Percentiles rank a stretch among this genome's conserved stretches.
Conservation (phyloP, 371 early-diverging fungal species). For the Nematocida parisii region DNA sequence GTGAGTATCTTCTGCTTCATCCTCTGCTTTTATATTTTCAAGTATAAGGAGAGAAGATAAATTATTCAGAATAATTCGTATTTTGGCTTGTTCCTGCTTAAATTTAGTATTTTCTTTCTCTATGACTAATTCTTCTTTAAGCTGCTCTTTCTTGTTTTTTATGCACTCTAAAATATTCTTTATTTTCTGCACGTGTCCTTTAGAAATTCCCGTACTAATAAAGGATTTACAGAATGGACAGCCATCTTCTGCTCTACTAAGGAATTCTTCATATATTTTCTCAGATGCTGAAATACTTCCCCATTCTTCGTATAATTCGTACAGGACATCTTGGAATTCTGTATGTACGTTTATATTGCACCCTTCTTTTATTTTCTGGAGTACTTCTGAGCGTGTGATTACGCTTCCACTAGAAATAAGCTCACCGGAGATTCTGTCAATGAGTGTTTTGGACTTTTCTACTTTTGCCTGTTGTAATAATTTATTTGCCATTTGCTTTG, state of each 20-base stretch:
- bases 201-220: slow-evolving; percentile 30
- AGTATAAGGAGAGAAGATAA: not conserved
- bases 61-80: not conserved
- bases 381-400: slow-evolving; percentile 25
- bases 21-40: not conserved
- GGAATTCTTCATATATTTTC: slow-evolving; percentile 42
- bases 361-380: slow-evolving; percentile 34
- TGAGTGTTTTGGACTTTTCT: slow-evolving; percentile 29
- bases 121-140: not conserved
- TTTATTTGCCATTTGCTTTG: slow-evolving; percentile 27
- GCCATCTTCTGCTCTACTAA: slow-evolving; percentile 15
- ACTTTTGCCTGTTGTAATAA: slow-evolving; percentile 19
- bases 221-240: slow-evolving; percentile 52
- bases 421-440: slow-evolving; percentile 25
- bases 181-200: slow-evolving; percentile 50
- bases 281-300: slow-evolving; percentile 42
- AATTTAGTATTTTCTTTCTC: not conserved
- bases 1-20: not conserved
- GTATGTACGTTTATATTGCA: not conserved
- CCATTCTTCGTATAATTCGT: slow-evolving; percentile 2
- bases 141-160: slow-evolving; percentile 7
- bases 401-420: not conserved
- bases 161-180: slow-evolving; percentile 17
- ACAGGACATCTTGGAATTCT: not conserved
- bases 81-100: not conserved